Evolutionary conservation across 1,284 basidiomycete species (phyloP).

Genomic region (Marasmius oreades): DNA sequence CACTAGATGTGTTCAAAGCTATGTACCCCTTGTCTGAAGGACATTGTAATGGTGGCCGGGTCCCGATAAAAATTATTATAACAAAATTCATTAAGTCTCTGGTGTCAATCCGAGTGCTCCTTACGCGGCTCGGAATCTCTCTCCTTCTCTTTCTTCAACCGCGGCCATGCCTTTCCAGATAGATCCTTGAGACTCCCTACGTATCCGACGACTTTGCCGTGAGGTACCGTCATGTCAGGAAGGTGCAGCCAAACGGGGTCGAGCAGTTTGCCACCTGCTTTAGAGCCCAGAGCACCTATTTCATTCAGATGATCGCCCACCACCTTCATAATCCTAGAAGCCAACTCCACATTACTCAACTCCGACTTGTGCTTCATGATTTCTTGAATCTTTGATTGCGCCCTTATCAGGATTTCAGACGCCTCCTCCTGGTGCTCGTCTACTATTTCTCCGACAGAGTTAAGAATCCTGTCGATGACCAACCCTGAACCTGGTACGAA

Average conservation of each 20-base stretch:
- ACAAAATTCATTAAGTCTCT: too few relatives aligned
- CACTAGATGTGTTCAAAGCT: too few relatives aligned
- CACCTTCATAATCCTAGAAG: slow-evolving; percentile 1
- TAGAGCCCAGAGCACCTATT: slow-evolving; percentile 3
- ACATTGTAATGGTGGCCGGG: too few relatives aligned
- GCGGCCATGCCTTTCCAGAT: neutral
- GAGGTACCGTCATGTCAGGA: neutral
- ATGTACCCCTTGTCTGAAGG: too few relatives aligned
- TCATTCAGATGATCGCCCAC: slow-evolving; percentile 1
- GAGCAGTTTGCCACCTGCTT: slow-evolving; percentile 1
- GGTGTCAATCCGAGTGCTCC: neutral
- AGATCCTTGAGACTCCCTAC: neutral
- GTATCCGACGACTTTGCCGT: neutral
- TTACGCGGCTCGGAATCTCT: neutral
- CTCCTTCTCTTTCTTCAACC: neutral
- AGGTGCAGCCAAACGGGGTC: slow-evolving; percentile 3
- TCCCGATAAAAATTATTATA: too few relatives aligned
- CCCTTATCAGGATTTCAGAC: slow-evolving; percentile 33
- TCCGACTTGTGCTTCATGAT: slow-evolving; percentile 15
- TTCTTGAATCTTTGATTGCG: slow-evolving; percentile 34
- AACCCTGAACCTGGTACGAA: slow-evolving; percentile 38
- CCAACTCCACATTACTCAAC: slow-evolving; percentile 3
- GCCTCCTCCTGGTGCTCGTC: slow-evolving; percentile 41
- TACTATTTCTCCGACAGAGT: slow-evolving; percentile 38
- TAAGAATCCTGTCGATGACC: slow-evolving; percentile 41